Conservation (phyloP, 306 rosid species). For the Dryas octopetala region DNA sequence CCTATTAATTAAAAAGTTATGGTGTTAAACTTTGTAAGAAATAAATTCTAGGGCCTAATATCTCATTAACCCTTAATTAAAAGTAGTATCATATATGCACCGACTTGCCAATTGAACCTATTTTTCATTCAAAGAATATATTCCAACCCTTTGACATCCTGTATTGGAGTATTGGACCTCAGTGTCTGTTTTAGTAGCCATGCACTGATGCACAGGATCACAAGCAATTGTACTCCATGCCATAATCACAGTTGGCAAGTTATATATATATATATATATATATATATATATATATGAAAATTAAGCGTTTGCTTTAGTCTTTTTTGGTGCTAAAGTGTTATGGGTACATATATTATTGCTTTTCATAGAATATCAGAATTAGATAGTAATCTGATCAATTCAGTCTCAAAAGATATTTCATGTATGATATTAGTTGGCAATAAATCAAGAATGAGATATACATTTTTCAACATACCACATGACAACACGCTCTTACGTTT, state of each 20-base stretch:
- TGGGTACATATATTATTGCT: too few species aligned
- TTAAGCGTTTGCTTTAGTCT: conserved; percentile 1
- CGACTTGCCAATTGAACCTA: conserved; percentile 35
- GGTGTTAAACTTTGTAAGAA: too few species aligned
- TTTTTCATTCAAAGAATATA: conserved; percentile 15
- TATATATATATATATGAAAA: too few species aligned
- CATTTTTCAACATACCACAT: too few species aligned
- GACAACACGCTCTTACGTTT: too few species aligned
- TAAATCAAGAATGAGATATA: too few species aligned
- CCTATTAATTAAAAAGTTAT: too few species aligned
- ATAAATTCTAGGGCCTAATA: too few species aligned
- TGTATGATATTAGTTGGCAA: too few species aligned
- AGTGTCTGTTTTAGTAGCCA: conserved; percentile 28
- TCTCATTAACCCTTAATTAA: too few species aligned
- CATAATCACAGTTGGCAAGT: conserved; percentile 11
- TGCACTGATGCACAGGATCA: conserved; percentile 14
- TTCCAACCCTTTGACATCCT: conserved; percentile 36
- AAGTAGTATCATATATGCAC: conserved; percentile 20
- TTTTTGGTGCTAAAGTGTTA: not conserved
- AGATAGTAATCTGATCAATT: not conserved
- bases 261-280: not conserved
- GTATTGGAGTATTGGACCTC: conserved; percentile 38
- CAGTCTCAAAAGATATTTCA: not conserved
- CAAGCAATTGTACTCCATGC: not conserved
- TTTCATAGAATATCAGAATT: not conserved